Percentiles rank a stretch among this genome's conserved stretches.
phyloP scores from a whole-genome alignment of 176 grass and related monocot genomes.

The Zea luxurians region DNA sequence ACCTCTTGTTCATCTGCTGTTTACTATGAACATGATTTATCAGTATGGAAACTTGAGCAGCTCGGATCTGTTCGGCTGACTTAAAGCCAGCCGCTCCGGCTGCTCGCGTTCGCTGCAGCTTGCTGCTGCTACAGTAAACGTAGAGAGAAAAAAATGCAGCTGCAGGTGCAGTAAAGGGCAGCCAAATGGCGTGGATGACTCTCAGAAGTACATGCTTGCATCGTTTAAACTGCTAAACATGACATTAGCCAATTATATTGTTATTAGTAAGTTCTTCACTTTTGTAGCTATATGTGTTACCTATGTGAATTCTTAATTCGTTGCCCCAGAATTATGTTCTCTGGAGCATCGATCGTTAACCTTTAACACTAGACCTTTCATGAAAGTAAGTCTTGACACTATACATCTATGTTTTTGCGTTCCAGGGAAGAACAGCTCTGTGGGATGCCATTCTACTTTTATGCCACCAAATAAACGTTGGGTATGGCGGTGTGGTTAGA shows the following conservation, averaged over 20 bases:
- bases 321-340: conserved; percentile 4
- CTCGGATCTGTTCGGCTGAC: too few relatives aligned
- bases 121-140: too few relatives aligned
- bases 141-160: too few relatives aligned
- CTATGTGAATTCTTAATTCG: not conserved
- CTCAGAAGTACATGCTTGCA: not conserved
- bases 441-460: conserved; percentile 97
- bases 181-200: not conserved
- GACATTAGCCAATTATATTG: not conserved
- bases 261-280: not conserved
- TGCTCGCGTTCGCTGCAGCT: too few relatives aligned
- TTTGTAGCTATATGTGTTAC: conserved; percentile 12
- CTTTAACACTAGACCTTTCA: not conserved
- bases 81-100: too few relatives aligned
- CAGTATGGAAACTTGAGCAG: conserved; percentile 5
- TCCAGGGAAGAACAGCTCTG: conserved; percentile 91
- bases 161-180: too few relatives aligned
- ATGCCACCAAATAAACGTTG: conserved; percentile 78
- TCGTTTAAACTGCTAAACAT: not conserved
- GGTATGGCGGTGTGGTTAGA: conserved; percentile 77
- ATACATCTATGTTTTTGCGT: conserved; percentile 18
- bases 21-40: conserved; percentile 11
- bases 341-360: not conserved
- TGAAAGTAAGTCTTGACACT: conserved; percentile 4
- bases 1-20: not conserved